Evolutionary conservation across 2,329 filamentous ascomycete species (phyloP).

Genomic region (Pseudogymnoascus sp.): DNA sequence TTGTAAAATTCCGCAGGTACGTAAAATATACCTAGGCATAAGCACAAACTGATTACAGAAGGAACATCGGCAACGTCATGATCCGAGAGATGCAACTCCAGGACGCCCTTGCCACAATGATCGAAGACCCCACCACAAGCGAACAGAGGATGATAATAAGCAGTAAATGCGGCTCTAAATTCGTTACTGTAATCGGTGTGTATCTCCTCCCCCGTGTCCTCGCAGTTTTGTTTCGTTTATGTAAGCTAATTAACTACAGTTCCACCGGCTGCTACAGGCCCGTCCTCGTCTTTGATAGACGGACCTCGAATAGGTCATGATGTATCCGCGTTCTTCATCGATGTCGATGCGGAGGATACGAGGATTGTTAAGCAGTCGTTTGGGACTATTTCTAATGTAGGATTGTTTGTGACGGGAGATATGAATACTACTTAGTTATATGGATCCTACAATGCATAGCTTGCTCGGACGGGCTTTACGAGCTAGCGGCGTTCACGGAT

Average conservation of each 20-base stretch:
- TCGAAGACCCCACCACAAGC: constrained; percentile 6
- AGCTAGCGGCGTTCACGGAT: too few relatives aligned
- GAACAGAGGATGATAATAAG: constrained; percentile 12
- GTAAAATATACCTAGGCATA: not conserved
- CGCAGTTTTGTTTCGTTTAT: not conserved
- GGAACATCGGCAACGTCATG: constrained; percentile 12
- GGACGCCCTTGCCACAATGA: constrained; percentile 7
- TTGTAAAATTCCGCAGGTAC: not conserved
- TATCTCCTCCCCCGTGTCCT: not conserved
- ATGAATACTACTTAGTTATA: not conserved
- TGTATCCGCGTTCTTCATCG: constrained; percentile 4
- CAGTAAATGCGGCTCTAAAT: constrained; percentile 13
- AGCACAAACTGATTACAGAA: not conserved
- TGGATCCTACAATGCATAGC: too few relatives aligned
- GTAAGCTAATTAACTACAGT: not conserved
- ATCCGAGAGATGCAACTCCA: constrained; percentile 14
- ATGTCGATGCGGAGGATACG: not conserved
- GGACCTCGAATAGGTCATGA: not conserved
- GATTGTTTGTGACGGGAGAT: not conserved
- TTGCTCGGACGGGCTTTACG: too few relatives aligned
- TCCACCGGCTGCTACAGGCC: not conserved
- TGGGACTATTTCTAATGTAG: constrained; percentile 5
- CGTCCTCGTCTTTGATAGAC: not conserved
- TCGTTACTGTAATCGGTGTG: constrained; percentile 9
- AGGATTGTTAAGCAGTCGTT: constrained; percentile 8